Evolutionary conservation across 192 early-diverging fungal species (phyloP), one percentile per base, ranked within the genome.

Genomic region (Phycomyces blakesleeanus): DNA sequence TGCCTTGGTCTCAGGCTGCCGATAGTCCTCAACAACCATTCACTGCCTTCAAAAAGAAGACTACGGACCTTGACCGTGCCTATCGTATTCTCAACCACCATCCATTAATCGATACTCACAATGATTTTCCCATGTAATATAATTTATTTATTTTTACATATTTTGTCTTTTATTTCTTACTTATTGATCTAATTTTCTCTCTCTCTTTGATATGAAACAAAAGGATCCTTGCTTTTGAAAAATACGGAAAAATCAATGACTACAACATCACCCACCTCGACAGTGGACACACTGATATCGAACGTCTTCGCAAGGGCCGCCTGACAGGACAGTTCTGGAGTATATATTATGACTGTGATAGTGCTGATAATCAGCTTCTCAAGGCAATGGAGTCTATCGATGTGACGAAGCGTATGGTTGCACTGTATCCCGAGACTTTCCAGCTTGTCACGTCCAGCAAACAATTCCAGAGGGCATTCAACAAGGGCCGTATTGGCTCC

Each of bases 371-470:
- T n/a, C 73, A 69, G 38, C 63, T 75, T 1, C 52, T 69, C 3
- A 61, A 53, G 29, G 73, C 68, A 0, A 37, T 69, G 55, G 79
- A 84, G 51, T 76, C 82, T 57, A 86, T 89, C 63, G 85, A 88
- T 65, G 68, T 78, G n/a, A 79, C 86, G 18, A 81, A 85, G 51
- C 77, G 81, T 10, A 82, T 88, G 55, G 71, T 85, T 8, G 37
- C 53, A 3, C 60, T 64, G 8, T 75, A 86, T 57, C 74, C 78
- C 1, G 68, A 85, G 27, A 67, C 64, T 4, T 73, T 87, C 27
- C 72, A 68, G 54, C 59, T 83, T 2, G 85, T 76, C 6, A 55
- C 27, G 11, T 69, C 67, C 1, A 65, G 78, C 1, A 59, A 49
- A 12, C 74, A 88, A 34, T 83, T 87, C 41, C 42, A 74, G 16